Evolutionary conservation across 129 eudicot genomes (phyloP), one percentile per base, ranked within the genome.

Genomic region (Flaveria bidentis): DNA sequence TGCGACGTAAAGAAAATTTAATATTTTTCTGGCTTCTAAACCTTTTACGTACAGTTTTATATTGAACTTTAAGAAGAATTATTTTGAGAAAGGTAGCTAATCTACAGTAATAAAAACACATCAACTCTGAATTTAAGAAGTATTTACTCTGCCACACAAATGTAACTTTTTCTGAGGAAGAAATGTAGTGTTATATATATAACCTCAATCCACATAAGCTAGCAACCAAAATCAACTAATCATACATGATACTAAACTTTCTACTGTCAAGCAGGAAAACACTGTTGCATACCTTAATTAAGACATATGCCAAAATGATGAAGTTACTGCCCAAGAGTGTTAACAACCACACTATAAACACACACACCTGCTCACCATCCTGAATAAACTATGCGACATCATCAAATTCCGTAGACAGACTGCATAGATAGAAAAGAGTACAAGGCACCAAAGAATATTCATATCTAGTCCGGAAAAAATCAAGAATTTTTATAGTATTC

Each of bases 1-100:
- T 93, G 88, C 73, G 82, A 56, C 69, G 76, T 28, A 8, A 49
- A 74, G 13, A 74, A 45, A 39, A 47, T 8, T n/a, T 26, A 65
- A 33, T 62, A 62, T 55, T 9, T 14, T 25, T 10, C 6, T 26
- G 36, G 39, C 67, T 61, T 61, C 67, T 9, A 61, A 26, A 61
- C 30, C 42, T 28, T 62, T 62, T 14, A 4, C 18, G 15, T 53
- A 63, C 18, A 17, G 1, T 6, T 17, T 51, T 60, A 63, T 20
- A 28, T 63, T 63, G 33, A 63, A 55, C 23, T 55, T 55, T 53
- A 0, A 53, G 0, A 26, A 26, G 30, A 26, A 18, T 6, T 8
- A 53, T 11, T n/a, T 49, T 53, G 25, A 53, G 25, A 53, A 53
- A 62, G 28, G 67, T 64, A 30, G 49, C 15, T 20, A 36, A 57